A percentile compares a stretch with the other conserved stretches of the same genome.
Conservation (phyloP, 805 yeast species). For the Cyberlindnera petersonii region DNA sequence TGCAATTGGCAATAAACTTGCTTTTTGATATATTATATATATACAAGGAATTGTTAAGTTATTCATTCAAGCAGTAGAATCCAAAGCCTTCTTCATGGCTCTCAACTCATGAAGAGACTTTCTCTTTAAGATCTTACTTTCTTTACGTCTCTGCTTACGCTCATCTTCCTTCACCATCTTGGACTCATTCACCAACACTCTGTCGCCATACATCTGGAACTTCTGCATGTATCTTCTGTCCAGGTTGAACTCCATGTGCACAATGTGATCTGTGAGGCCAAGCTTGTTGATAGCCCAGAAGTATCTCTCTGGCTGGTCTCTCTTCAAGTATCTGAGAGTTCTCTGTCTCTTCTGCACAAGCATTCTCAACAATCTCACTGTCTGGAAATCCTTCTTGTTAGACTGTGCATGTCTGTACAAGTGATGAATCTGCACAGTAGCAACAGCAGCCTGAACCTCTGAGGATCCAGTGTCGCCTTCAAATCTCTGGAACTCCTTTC, state of each 20-base stretch:
- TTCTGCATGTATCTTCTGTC: slow-evolving; percentile 75
- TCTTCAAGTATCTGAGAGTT: slow-evolving; percentile 75
- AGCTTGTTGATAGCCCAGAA: slow-evolving; percentile 82
- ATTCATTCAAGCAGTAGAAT: slow-evolving; percentile 8
- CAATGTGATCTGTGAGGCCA: slow-evolving; percentile 79
- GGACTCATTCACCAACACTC: slow-evolving; percentile 54
- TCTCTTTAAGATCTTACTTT: slow-evolving; percentile 37
- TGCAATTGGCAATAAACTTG: no score
- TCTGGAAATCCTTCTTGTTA: slow-evolving; percentile 67
- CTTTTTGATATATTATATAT: no score
- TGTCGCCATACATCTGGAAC: slow-evolving; percentile 74
- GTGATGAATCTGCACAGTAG: slow-evolving; percentile 76
- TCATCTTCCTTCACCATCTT: slow-evolving; percentile 44
- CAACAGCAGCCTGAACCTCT: slow-evolving; percentile 92
- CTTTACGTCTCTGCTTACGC: slow-evolving; percentile 44
- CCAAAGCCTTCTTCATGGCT: slow-evolving; percentile 25
- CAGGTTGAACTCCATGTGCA: slow-evolving; percentile 77
- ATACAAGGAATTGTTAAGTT: slow-evolving; percentile 2
- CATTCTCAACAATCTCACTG: slow-evolving; percentile 70
- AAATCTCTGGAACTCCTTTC: slow-evolving; percentile 72
- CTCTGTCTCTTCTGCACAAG: slow-evolving; percentile 87
- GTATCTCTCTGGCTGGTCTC: slow-evolving; percentile 75
- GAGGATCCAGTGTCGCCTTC: slow-evolving; percentile 94
- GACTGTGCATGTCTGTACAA: slow-evolving; percentile 69
- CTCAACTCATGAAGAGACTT: slow-evolving; percentile 26